Evolutionary conservation across 768 basidiomycete genomes (phyloP), one percentile per base, ranked within the genome.

Genomic region (Cystofilobasidium capitatum): DNA sequence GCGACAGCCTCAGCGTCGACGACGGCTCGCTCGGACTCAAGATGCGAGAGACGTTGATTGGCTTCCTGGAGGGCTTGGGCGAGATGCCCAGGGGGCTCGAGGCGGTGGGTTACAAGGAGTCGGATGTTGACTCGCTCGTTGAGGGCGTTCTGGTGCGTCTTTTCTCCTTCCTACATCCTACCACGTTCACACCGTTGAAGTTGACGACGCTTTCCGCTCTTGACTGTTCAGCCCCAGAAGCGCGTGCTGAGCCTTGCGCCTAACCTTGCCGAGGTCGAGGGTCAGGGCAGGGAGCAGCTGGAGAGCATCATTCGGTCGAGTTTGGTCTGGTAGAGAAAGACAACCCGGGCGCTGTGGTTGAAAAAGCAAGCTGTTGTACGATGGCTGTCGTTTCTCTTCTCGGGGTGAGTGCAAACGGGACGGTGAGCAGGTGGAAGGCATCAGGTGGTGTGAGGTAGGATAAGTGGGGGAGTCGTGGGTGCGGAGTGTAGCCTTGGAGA

Each of bases 221-320:
- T 57, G 5, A 9, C 20, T 13, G 5, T 12, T 17, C 47, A 64
- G 55, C 94, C 94, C 20, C 94, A 98, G 77, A 79, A 91, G 64
- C 83, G 93, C 22, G 93, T 98, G 6, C 77, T 98, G 70, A 92
- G 96, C 76, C 81, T 98, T 35, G 94, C 94, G 10, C 94, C 93
- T 20, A 87, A 88, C 58, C 86, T 94, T 71, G 88, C 89, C 73
- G 81, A 91, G 37, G 83, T 84, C 31, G 89, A 86, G 36, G 86
- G 86, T 51, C 89, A 93, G 75, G 91, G 91, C 49, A 83, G 80
- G 71, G 85, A 90, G 73, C 88, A 92, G 78, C 77, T 97, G 72
- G 84, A 85, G 26, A 81, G 77, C 71, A 93, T 97, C 74, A 82
- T 97, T 12, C 74, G 75, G 57, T 58, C 69, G 14, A 71, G 74